Evolutionary conservation across 495 filamentous ascomycete genomes (phyloP).

Genomic region (Aspergillus ellipticus): DNA sequence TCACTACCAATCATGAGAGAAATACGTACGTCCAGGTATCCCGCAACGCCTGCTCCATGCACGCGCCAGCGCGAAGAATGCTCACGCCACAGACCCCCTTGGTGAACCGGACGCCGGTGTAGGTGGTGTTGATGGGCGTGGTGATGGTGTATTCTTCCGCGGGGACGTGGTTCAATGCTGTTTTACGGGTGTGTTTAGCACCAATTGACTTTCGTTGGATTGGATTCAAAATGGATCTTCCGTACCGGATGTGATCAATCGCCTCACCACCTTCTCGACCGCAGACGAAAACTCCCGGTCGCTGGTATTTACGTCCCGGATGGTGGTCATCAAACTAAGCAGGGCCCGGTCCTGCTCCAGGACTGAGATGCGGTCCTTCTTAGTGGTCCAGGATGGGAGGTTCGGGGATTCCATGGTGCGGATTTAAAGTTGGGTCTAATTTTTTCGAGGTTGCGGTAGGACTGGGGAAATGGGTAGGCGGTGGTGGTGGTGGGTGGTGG

Average conservation of each 20-base stretch:
- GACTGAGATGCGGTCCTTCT: conserved; percentile 4
- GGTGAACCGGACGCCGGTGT: conserved; percentile 8
- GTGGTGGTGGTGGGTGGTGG: not conserved
- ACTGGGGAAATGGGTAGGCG: too few species aligned
- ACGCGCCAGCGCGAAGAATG: conserved; percentile 20
- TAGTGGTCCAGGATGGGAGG: not conserved
- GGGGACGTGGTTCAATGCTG: conserved; percentile 16
- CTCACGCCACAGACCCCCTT: conserved; percentile 20
- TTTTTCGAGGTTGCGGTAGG: too few species aligned
- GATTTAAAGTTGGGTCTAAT: not conserved
- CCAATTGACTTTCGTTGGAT: not conserved
- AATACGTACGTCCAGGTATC: conserved; percentile 14
- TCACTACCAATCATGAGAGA: too few species aligned
- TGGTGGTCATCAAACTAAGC: conserved; percentile 18
- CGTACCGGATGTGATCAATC: conserved; percentile 13
- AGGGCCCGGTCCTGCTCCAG: conserved; percentile 15
- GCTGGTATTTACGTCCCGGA: conserved; percentile 12
- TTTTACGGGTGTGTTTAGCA: not conserved
- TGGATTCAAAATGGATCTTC: not conserved
- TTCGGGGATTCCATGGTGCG: conserved; percentile 3
- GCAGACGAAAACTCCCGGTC: conserved; percentile 13
- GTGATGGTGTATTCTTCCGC: conserved; percentile 7
- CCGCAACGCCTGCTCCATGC: conserved; percentile 19
- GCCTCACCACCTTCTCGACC: conserved; percentile 12
- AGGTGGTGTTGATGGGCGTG: conserved; percentile 11